Base-by-base conservation (phyloP, 257 asterid species). In the Solanum gandarillasii region DNA sequence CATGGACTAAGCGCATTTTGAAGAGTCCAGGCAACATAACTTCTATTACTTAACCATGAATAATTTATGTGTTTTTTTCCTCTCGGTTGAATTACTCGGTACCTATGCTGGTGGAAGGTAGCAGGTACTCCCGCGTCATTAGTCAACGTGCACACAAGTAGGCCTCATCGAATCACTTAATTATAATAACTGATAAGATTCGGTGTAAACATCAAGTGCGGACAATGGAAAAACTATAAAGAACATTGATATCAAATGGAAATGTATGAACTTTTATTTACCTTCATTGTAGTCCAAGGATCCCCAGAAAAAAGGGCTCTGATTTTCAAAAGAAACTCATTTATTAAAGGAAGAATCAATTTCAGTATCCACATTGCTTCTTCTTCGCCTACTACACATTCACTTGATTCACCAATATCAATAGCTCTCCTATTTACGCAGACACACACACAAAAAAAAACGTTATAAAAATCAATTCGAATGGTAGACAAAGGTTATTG, bases 281-380 rank as follows among this genome's bases (percentile, higher is more conserved):
- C 99, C 99, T 95, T 95, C 96, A 97, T 95, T 67, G 99, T 97
- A 65, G 99, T 97, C 58, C 93, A 87, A 88, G 99, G 99, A 90
- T 97, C 99, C 78, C 99, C 99, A 9, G 98, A 95, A 86, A 97
- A 97, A 87, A 97, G 95, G 55, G 98, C 98, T 90, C 94, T 93
- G 85, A 95, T 31, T 48, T 94, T 95, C 86, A 93, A 85, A 34
- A 95, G 91, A 87, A 92, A 94, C 90, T 96, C 99, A 90, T 97
- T 97, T 20, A 93, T 81, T 65, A 73, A 95, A 58, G 99, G 99
- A 79, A 97, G 89, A 41, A 94, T 25, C 91, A 94, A 76, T 88
- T 96, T 94, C 52, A 94, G 88, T 39, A 90, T 85, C 96, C 98
- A 89, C 83, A 93, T 46, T 83, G 98, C 98, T 89, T 97, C 99